phyloP scores from a whole-genome alignment of 805 yeast species.

The Blastobotrys peoriensis region DNA sequence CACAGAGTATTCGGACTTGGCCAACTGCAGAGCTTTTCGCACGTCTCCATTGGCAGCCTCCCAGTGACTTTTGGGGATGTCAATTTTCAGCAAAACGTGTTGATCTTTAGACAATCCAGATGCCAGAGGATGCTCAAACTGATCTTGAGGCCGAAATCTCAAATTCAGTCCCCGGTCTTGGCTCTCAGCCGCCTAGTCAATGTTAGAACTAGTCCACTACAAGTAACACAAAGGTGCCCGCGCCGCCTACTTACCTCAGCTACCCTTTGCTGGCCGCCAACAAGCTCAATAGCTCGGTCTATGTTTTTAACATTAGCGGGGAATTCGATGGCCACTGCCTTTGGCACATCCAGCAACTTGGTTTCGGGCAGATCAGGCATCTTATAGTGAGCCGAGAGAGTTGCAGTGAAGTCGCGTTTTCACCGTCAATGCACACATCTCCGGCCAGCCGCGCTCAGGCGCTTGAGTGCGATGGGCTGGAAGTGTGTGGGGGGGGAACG shows the following conservation, averaged over 20 bases:
- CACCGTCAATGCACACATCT: too few species aligned
- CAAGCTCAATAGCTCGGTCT: conserved; percentile 37
- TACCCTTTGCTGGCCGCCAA: conserved; percentile 44
- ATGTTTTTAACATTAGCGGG: conserved; percentile 60
- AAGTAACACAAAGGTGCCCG: too few species aligned
- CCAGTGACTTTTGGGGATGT: conserved; percentile 25
- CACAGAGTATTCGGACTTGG: conserved; percentile 44
- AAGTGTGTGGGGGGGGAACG: too few species aligned
- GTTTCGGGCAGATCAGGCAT: conserved; percentile 38
- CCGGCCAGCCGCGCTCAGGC: too few species aligned
- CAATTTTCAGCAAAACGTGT: conserved; percentile 30
- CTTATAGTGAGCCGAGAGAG: neutral
- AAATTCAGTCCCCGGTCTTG: conserved; percentile 31
- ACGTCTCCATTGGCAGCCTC: conserved; percentile 36
- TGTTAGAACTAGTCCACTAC: too few species aligned
- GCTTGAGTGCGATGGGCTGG: too few species aligned
- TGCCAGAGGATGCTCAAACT: conserved; percentile 45
- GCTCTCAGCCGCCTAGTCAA: conserved; percentile 26
- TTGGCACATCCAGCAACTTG: conserved; percentile 65
- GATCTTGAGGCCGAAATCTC: conserved; percentile 31
- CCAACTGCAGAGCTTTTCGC: conserved; percentile 57
- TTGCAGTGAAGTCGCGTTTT: too few species aligned
- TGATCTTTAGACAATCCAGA: conserved; percentile 25
- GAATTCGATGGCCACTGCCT: conserved; percentile 67
- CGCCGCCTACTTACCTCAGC: conserved; percentile 28